Percentiles rank a stretch among this genome's conserved stretches.
Evolutionary conservation across 176 grass and related monocot genomes (phyloP).

Genomic region (Pharus latifolius): DNA sequence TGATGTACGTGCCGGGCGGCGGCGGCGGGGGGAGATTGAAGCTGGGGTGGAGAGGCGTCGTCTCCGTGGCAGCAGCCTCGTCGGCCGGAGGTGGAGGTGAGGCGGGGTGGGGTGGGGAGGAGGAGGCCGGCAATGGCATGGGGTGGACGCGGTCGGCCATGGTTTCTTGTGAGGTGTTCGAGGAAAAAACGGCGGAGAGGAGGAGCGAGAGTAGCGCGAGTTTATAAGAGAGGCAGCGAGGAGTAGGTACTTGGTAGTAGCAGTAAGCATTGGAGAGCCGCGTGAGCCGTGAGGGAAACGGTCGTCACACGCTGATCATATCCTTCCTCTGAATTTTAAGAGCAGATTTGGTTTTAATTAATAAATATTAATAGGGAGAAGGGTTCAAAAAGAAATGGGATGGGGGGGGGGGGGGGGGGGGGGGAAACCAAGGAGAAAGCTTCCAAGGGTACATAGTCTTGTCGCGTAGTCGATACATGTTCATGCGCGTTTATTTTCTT

Average conservation of each 20-base stretch:
- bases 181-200: not conserved
- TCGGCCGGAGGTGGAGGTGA: not conserved
- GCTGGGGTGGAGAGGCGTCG: conserved; percentile 10
- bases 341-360: too few species aligned
- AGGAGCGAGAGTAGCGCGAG: not conserved
- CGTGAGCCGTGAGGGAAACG: too few species aligned
- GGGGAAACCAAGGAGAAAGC: too few species aligned
- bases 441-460: too few species aligned
- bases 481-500: too few species aligned
- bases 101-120: not conserved
- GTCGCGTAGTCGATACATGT: too few species aligned
- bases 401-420: too few species aligned
- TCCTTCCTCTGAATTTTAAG: too few species aligned
- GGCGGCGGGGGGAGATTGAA: not conserved
- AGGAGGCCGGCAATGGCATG: not conserved
- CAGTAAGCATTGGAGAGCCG: not conserved
- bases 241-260: not conserved
- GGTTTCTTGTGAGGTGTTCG: not conserved
- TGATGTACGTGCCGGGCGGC: conserved; percentile 44
- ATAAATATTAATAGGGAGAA: too few species aligned
- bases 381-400: too few species aligned
- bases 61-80: not conserved
- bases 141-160: conserved; percentile 19
- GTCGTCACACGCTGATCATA: too few species aligned
- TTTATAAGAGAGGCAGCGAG: not conserved